Evolutionary conservation across 1,284 basidiomycete species (phyloP).

Genomic region (Ceratorhiza oryzae-sativae): DNA sequence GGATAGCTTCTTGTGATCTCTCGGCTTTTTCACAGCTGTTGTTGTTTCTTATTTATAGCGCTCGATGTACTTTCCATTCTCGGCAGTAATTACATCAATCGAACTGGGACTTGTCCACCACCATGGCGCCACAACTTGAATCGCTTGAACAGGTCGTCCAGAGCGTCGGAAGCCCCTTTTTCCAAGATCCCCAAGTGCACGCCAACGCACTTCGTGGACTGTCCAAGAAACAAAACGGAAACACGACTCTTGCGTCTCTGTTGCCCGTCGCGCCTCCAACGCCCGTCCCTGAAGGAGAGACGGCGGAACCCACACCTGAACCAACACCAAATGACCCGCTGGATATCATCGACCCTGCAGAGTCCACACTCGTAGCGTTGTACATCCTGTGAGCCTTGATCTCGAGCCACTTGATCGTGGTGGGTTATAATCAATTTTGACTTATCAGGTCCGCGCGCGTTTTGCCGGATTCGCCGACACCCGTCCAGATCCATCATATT

Average conservation of each 20-base stretch:
- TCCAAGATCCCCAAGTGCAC: constrained; percentile 19
- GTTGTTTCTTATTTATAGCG: constrained; percentile 24
- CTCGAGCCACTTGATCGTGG: constrained; percentile 13
- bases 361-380: constrained; percentile 68
- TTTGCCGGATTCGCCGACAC: constrained; percentile 48
- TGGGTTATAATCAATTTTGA: neutral
- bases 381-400: constrained; percentile 69
- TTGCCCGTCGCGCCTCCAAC: constrained; percentile 36
- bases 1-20: neutral
- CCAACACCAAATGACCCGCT: constrained; percentile 59
- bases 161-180: neutral
- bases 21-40: neutral
- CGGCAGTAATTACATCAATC: constrained; percentile 35
- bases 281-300: constrained; percentile 20
- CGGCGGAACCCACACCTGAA: constrained; percentile 7
- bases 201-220: constrained; percentile 13
- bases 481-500: constrained; percentile 56
- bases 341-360: constrained; percentile 59
- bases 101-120: constrained; percentile 11
- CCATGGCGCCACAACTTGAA: constrained; percentile 35
- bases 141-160: constrained; percentile 31
- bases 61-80: constrained; percentile 1
- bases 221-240: constrained; percentile 28
- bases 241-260: constrained; percentile 26
- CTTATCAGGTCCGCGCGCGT: constrained; percentile 59